Conservation (phyloP, 2,329 filamentous ascomycete species). For the Microdochium paspali region DNA sequence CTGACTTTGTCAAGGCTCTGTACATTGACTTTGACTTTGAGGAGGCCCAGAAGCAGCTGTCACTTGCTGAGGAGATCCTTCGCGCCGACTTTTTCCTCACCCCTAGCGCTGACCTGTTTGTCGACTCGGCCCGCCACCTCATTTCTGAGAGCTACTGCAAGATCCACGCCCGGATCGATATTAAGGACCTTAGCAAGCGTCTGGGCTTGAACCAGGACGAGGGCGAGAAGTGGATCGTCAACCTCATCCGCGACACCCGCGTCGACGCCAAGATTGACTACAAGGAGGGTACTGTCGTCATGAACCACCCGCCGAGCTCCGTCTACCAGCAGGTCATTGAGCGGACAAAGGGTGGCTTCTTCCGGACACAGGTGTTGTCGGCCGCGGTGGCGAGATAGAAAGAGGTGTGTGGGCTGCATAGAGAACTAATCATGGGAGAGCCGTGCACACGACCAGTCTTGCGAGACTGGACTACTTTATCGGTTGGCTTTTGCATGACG, state of each 20-base stretch:
- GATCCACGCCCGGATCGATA: constrained; percentile 97
- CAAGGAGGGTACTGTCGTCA: constrained; percentile 95
- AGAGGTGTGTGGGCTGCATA: background rate
- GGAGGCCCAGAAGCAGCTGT: constrained; percentile 83
- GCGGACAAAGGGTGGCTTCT: constrained; percentile 97
- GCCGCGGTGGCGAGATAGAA: constrained; percentile 47
- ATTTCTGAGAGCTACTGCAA: constrained; percentile 99
- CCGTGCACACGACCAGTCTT: background rate
- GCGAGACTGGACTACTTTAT: background rate
- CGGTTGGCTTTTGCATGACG: background rate
- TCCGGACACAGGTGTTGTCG: constrained; percentile 90
- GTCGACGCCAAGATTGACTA: constrained; percentile 99
- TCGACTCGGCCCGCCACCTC: constrained; percentile 88
- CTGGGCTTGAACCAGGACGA: constrained; percentile 88
- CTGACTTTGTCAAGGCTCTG: constrained; percentile 90
- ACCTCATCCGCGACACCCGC: constrained; percentile 93
- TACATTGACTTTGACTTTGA: constrained; percentile 97
- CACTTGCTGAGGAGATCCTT: constrained; percentile 81
- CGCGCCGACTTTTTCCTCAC: constrained; percentile 93
- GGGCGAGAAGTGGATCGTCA: constrained; percentile 99
- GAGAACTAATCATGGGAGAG: background rate
- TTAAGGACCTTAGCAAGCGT: constrained; percentile 88
- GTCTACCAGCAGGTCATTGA: constrained; percentile 99
- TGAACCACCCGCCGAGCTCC: constrained; percentile 98
- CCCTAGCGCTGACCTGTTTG: constrained; percentile 75